phyloP scores from a whole-genome alignment of 805 yeast species.

The Lipomyces chichibuensis region DNA sequence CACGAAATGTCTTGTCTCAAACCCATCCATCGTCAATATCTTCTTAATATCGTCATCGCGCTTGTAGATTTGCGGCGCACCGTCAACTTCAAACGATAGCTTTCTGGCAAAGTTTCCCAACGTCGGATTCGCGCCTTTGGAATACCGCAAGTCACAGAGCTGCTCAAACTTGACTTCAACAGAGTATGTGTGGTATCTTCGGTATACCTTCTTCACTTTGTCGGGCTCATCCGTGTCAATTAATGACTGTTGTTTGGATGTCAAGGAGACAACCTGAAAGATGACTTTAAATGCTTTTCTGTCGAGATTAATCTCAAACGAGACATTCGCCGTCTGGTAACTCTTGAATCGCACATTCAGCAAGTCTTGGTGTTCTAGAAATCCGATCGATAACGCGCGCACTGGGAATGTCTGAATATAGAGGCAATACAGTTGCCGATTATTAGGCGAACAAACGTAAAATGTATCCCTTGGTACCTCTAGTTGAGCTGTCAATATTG shows the following conservation, averaged over 20 bases:
- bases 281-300: background rate
- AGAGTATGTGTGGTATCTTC: background rate
- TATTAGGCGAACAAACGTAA: background rate
- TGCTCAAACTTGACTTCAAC: constrained; percentile 1
- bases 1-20: background rate
- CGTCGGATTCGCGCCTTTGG: constrained; percentile 1
- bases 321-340: background rate
- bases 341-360: constrained; percentile 4
- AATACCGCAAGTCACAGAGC: background rate
- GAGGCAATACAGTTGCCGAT: background rate
- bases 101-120: background rate
- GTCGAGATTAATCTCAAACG: background rate
- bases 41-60: constrained; percentile 3
- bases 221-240: background rate
- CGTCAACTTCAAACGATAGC: background rate
- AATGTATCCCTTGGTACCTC: background rate
- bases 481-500: background rate
- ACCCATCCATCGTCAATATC: background rate
- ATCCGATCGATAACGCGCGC: background rate
- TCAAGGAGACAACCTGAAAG: constrained; percentile 4
- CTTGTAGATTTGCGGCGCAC: background rate
- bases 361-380: background rate
- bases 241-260: background rate
- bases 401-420: background rate
- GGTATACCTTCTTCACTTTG: background rate